Conservation (phyloP, 306 rosid genomes). For the Fragaria iinumae region DNA sequence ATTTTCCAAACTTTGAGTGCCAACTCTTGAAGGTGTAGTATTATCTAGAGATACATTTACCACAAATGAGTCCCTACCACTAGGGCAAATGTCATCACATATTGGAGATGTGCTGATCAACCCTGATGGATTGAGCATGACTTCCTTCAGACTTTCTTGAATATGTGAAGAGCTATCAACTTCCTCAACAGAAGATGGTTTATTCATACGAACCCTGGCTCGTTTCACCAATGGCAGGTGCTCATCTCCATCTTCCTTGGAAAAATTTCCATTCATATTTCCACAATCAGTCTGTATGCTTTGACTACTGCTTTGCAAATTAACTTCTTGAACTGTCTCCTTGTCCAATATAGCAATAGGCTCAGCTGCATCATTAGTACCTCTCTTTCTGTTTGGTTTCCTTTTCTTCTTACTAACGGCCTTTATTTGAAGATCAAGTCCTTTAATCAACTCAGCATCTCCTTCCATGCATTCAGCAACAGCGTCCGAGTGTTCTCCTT, state of each 20-base stretch:
- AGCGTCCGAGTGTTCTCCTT: slow-evolving; percentile 51
- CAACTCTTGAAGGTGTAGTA: slow-evolving; percentile 43
- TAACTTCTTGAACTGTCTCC: slow-evolving; percentile 40
- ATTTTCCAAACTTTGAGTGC: slow-evolving; percentile 37
- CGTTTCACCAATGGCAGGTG: slow-evolving; percentile 93
- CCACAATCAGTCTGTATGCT: slow-evolving; percentile 46
- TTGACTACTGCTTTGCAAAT: slow-evolving; percentile 40
- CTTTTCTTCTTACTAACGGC: slow-evolving; percentile 78
- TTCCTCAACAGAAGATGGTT: slow-evolving; percentile 56
- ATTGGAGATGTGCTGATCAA: slow-evolving; percentile 38
- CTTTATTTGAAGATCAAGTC: slow-evolving; percentile 62
- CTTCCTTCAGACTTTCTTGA: slow-evolving; percentile 53
- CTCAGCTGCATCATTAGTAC: slow-evolving; percentile 45
- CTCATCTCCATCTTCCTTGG: slow-evolving; percentile 86
- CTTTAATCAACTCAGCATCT: slow-evolving; percentile 55
- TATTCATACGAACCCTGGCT: slow-evolving; percentile 89
- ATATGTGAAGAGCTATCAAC: slow-evolving; percentile 33
- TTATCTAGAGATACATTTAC: slow-evolving; percentile 42
- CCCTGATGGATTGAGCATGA: slow-evolving; percentile 26
- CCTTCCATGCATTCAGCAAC: slow-evolving; percentile 53
- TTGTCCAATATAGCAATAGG: slow-evolving; percentile 39
- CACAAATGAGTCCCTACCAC: slow-evolving; percentile 37
- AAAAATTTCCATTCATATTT: slow-evolving; percentile 41
- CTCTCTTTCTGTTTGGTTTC: slow-evolving; percentile 75
- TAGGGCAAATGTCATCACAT: slow-evolving; percentile 42